A percentile compares a stretch with the other conserved stretches of the same genome.
Conservation (phyloP, 208 protist genomes). For the Leptomonas seymouri region DNA sequence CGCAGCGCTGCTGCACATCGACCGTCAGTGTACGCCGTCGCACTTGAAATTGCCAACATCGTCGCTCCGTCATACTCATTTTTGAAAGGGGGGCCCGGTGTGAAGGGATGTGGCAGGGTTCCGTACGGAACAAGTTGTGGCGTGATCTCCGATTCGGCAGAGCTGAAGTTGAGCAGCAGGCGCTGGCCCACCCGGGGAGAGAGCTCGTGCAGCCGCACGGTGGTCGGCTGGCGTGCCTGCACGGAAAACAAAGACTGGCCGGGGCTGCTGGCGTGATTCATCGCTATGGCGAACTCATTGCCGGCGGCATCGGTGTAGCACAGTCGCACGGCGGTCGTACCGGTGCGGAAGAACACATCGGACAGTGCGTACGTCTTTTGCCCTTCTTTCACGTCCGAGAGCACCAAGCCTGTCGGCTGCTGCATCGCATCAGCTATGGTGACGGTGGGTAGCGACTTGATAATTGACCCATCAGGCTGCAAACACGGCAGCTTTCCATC, state of each 20-base stretch:
- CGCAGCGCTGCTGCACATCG: constrained; percentile 54
- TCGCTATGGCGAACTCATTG: constrained; percentile 81
- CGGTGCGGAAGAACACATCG: constrained; percentile 54
- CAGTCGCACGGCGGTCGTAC: constrained; percentile 60
- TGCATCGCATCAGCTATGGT: constrained; percentile 55
- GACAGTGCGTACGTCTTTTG: constrained; percentile 44
- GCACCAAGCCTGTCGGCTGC: constrained; percentile 33
- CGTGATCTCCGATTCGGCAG: constrained; percentile 25
- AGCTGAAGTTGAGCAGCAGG: constrained; percentile 53
- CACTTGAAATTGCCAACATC: constrained; percentile 35
- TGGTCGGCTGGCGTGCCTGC: constrained; percentile 40
- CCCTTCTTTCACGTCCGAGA: constrained; percentile 25
- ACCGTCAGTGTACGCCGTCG: constrained; percentile 59
- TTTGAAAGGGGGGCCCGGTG: constrained; percentile 56
- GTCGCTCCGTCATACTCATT: constrained; percentile 74
- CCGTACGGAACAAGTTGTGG: constrained; percentile 46
- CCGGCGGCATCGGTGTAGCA: constrained; percentile 84
- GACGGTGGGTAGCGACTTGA: constrained; percentile 40
- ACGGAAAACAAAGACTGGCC: constrained; percentile 47
- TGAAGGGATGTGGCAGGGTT: constrained; percentile 46
- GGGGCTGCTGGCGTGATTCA: constrained; percentile 35
- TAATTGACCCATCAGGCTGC: constrained; percentile 28
- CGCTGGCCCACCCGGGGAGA: constrained; percentile 69
- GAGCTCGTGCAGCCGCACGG: constrained; percentile 25
- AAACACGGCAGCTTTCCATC: constrained; percentile 52